A percentile compares a stretch with the other conserved stretches of the same genome.
These are phyloP conservation scores for Aureobasidium sp. DNA, from an alignment of 2,329 filamentous ascomycete genomes.

Conservation along the genomic window DNA sequence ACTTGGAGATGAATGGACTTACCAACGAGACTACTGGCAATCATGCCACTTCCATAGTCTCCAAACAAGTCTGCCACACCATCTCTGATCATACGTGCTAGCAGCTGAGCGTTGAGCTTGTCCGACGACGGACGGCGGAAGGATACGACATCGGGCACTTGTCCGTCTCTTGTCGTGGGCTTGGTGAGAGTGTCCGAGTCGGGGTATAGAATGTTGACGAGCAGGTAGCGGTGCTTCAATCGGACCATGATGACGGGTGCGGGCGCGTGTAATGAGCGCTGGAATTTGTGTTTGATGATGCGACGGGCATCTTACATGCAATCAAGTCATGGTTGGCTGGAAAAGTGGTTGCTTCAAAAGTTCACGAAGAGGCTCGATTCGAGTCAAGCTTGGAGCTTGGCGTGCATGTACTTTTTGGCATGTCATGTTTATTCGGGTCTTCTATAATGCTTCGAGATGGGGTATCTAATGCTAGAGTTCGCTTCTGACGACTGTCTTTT, in stretches of 20 bases:
- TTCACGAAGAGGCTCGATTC: neutral
- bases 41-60: slow-evolving; percentile 75
- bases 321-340: neutral
- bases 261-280: slow-evolving; percentile 1
- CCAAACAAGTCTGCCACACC: slow-evolving; percentile 71
- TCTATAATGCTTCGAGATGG: neutral
- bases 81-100: slow-evolving; percentile 64
- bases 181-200: slow-evolving; percentile 27
- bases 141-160: slow-evolving; percentile 55
- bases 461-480: slow-evolving; percentile 6
- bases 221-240: slow-evolving; percentile 89
- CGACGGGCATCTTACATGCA: neutral
- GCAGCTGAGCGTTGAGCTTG: slow-evolving; percentile 56
- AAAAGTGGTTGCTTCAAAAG: neutral
- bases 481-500: neutral
- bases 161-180: slow-evolving; percentile 27
- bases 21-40: slow-evolving; percentile 65
- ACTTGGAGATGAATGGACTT: slow-evolving; percentile 20
- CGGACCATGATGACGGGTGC: slow-evolving; percentile 64
- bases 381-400: neutral
- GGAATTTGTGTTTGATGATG: neutral
- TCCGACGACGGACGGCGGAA: slow-evolving; percentile 75
- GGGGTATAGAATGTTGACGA: slow-evolving; percentile 91
- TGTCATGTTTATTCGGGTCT: neutral
- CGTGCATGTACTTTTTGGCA: neutral